phyloP scores from a whole-genome alignment of 306 rosid genomes.

The Acacia acuminata region DNA sequence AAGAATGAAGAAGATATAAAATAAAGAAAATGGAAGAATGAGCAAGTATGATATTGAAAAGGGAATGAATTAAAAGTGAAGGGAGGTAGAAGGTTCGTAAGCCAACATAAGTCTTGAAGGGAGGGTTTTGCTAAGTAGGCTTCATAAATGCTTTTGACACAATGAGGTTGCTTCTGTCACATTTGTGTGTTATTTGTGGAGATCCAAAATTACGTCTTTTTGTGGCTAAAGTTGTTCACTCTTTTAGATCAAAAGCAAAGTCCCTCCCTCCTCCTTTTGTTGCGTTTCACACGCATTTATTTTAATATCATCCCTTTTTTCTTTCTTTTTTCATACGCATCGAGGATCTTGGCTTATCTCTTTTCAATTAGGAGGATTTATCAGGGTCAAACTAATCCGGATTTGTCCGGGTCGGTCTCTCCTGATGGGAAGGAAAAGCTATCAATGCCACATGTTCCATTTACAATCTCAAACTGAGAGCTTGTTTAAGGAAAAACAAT shows the following conservation, averaged over 20 bases:
- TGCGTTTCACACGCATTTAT: neutral
- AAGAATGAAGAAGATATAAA: neutral
- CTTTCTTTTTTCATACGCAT: too few relatives aligned
- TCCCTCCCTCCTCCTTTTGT: neutral
- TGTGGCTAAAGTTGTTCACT: neutral
- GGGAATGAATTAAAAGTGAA: constrained; percentile 6
- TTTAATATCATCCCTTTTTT: too few relatives aligned
- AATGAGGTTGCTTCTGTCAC: neutral
- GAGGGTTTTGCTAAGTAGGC: constrained; percentile 33
- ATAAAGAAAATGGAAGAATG: neutral
- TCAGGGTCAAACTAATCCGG: too few relatives aligned
- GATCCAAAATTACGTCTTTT: neutral
- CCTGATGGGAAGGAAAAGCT: too few relatives aligned
- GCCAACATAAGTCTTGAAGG: constrained; percentile 27
- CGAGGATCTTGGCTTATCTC: too few relatives aligned
- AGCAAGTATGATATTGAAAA: neutral
- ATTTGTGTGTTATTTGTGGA: neutral
- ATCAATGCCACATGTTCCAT: too few relatives aligned
- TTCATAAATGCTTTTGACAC: constrained; percentile 39
- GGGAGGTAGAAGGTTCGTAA: constrained; percentile 30
- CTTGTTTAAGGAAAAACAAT: too few relatives aligned
- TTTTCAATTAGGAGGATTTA: too few relatives aligned
- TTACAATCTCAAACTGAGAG: too few relatives aligned
- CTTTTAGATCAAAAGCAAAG: constrained; percentile 2
- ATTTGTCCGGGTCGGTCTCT: too few relatives aligned